These are phyloP conservation scores for Aspergillus diversus DNA, from an alignment of 495 filamentous ascomycete species.

Conservation along the genomic window DNA sequence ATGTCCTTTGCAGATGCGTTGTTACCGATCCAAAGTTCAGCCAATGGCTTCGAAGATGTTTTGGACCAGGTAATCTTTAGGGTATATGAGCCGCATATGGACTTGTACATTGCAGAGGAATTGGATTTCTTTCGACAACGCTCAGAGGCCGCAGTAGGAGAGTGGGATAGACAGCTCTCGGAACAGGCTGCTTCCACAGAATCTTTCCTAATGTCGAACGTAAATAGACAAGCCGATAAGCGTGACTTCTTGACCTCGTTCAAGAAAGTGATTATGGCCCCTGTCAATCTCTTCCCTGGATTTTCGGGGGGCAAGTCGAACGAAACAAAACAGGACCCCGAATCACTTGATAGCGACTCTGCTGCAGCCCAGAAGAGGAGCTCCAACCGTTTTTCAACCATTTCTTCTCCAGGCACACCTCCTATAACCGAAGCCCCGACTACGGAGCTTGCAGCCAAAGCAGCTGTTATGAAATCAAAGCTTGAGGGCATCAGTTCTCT, in stretches of 20 bases:
- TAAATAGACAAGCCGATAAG: slow-evolving; percentile 94
- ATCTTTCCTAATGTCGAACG: slow-evolving; percentile 91
- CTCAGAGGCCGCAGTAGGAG: slow-evolving; percentile 74
- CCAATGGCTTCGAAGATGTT: slow-evolving; percentile 57
- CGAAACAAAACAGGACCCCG: slow-evolving; percentile 39
- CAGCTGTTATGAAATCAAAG: slow-evolving; percentile 91
- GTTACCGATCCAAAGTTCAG: slow-evolving; percentile 62
- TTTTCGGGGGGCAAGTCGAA: slow-evolving; percentile 56
- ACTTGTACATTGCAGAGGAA: slow-evolving; percentile 92
- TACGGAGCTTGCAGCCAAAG: slow-evolving; percentile 92
- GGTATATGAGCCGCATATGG: slow-evolving; percentile 89
- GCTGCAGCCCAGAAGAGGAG: slow-evolving; percentile 49
- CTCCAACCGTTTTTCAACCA: slow-evolving; percentile 56
- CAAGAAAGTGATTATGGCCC: slow-evolving; percentile 99
- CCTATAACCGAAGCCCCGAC: slow-evolving; percentile 71
- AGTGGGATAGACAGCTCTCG: slow-evolving; percentile 89
- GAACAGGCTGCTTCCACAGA: slow-evolving; percentile 91
- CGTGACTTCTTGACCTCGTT: slow-evolving; percentile 95
- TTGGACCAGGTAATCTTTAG: slow-evolving; percentile 62
- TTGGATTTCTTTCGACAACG: slow-evolving; percentile 77
- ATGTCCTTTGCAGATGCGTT: slow-evolving; percentile 73
- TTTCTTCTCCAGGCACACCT: slow-evolving; percentile 48
- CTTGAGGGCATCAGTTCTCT: slow-evolving; percentile 91
- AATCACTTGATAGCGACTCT: slow-evolving; percentile 35
- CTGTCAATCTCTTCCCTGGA: slow-evolving; percentile 83